Conservation (phyloP, 805 yeast genomes). For the Blastobotrys robertii region DNA sequence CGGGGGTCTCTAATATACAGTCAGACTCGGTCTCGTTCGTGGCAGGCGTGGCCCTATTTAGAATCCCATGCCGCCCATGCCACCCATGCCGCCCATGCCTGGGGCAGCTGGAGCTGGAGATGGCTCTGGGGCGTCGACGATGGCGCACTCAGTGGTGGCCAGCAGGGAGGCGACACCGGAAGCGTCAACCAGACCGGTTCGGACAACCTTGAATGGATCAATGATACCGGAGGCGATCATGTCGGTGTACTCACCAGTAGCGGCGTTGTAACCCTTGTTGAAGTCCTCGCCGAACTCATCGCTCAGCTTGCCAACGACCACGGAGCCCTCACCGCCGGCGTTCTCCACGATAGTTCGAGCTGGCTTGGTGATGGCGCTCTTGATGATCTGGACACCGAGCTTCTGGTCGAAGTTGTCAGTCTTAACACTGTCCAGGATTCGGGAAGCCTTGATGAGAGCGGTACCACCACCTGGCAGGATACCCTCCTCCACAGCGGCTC, state of each 20-base stretch:
- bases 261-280: conserved; percentile 83
- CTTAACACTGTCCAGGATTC: conserved; percentile 57
- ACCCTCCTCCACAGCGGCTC: conserved; percentile 99
- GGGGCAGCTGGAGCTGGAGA: conserved; percentile 45
- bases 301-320: conserved; percentile 79
- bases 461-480: conserved; percentile 99
- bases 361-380: conserved; percentile 87
- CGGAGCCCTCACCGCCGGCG: conserved; percentile 97
- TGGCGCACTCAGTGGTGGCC: conserved; percentile 98
- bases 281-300: conserved; percentile 55
- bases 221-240: conserved; percentile 96
- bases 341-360: conserved; percentile 92
- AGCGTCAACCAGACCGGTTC: conserved; percentile 92
- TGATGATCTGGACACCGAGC: conserved; percentile 89
- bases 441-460: conserved; percentile 87
- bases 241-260: conserved; percentile 88
- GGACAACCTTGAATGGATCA: conserved; percentile 97
- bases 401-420: conserved; percentile 91
- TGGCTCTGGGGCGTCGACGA: conserved; percentile 87
- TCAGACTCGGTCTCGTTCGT: too few relatives aligned
- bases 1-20: too few relatives aligned
- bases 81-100: conserved; percentile 41
- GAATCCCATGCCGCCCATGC: conserved; percentile 26
- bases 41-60: conserved; percentile 4
- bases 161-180: conserved; percentile 94